Evolutionary conservation across 345 rosid species (phyloP).

Genomic region (Linum trigynum): DNA sequence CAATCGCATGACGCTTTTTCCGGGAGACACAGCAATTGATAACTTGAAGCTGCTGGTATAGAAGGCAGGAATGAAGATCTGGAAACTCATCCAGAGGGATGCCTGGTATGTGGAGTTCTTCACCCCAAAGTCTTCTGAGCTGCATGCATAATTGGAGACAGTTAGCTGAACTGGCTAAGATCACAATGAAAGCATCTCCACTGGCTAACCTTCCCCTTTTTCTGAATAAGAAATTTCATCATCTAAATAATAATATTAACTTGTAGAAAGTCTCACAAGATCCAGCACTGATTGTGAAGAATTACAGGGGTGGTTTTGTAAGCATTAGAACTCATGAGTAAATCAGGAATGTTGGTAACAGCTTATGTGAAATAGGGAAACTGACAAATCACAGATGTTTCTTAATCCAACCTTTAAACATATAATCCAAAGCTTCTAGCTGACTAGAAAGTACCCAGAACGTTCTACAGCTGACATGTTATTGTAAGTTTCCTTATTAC

Average conservation of each 20-base stretch:
- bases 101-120: slow-evolving; percentile 68
- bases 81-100: slow-evolving; percentile 65
- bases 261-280: background rate
- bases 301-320: background rate
- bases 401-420: background rate
- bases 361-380: background rate
- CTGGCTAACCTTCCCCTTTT: no score
- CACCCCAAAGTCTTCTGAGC: slow-evolving; percentile 74
- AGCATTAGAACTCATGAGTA: background rate
- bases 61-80: slow-evolving; percentile 73
- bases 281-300: background rate
- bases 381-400: background rate
- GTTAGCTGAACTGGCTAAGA: slow-evolving; percentile 15
- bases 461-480: background rate
- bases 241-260: no score
- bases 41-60: slow-evolving; percentile 84
- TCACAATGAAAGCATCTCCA: background rate
- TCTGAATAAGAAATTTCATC: background rate
- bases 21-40: slow-evolving; percentile 87
- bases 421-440: background rate
- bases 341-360: background rate
- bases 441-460: no score
- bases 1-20: slow-evolving; percentile 47
- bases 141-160: slow-evolving; percentile 29
- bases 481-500: background rate